Evolutionary conservation across 495 filamentous ascomycete species (phyloP), one percentile per base, ranked within the genome.

Genomic region (Penicillium steckii): DNA sequence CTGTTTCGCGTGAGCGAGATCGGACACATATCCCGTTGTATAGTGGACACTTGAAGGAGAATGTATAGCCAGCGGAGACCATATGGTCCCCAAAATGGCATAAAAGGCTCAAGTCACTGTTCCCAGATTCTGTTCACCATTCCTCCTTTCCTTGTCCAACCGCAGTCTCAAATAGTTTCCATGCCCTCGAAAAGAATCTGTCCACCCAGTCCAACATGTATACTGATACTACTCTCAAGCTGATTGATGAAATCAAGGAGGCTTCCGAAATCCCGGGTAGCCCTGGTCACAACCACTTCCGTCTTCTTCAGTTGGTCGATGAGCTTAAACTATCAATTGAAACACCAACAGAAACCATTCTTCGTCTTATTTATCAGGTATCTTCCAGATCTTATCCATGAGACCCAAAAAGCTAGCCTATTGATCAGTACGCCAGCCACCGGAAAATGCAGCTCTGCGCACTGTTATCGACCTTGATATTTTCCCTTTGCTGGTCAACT

Each of bases 361-460:
- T 57, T 2, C 43, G 54, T 0, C 32, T 57, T 19, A 57, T 57
- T 12, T 57, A 57, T 27, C 54, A 57, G 35, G 53, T 56, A 23
- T 23, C 8, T n/a, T 6, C 2, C 9, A 45, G 10, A 21, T 8
- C 42, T 25, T 10, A 29, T 22, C 21, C n/a, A n/a, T n/a, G n/a
- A n/a, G n/a, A 32, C 8, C 3, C 15, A 13, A n/a, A 30, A 27
- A 33, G 30, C 25, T 12, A 1, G n/a, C n/a, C n/a, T n/a, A 21
- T n/a, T 19, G 12, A 13, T n/a, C n/a, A 12, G 17, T 4, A 6
- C 13, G 18, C 24, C 33, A 55, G 52, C 52, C 46, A 10, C 52
- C 52, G 5, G 52, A 55, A 35, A 55, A 55, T 25, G 52, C 52
- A 3, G 46, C 52, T 22, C 27, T 55, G 41, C 38, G 52, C 7